A percentile compares a stretch with the other conserved stretches of the same genome.
These are phyloP conservation scores for Passiflora organensis DNA, from an alignment of 345 rosid species.

Conservation along the genomic window DNA sequence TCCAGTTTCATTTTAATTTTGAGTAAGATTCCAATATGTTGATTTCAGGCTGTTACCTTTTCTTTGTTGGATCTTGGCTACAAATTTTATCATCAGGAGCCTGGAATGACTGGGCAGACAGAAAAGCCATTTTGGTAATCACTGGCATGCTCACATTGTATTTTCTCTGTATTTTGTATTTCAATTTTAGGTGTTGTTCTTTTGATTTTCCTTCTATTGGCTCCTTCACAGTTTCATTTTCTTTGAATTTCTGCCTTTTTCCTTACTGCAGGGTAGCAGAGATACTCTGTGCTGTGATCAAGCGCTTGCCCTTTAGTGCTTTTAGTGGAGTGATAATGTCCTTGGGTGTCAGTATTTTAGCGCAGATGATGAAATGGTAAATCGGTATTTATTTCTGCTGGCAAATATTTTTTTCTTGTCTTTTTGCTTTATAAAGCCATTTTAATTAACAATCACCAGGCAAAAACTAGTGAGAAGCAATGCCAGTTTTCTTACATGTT, in stretches of 20 bases:
- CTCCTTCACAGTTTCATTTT: too few species aligned
- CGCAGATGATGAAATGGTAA: slow-evolving; percentile 76
- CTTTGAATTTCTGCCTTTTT: not conserved
- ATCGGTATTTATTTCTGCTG: slow-evolving; percentile 1
- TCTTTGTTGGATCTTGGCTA: slow-evolving; percentile 58
- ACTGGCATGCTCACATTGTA: slow-evolving; percentile 6
- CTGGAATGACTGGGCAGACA: slow-evolving; percentile 34
- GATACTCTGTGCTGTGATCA: slow-evolving; percentile 56
- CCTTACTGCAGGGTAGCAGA: slow-evolving; percentile 63
- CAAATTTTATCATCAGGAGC: slow-evolving; percentile 38
- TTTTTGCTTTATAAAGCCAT: too few species aligned
- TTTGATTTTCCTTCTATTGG: too few species aligned
- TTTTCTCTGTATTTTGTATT: not conserved
- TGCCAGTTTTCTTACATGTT: too few species aligned
- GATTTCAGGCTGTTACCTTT: slow-evolving; percentile 61
- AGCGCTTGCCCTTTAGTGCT: slow-evolving; percentile 51
- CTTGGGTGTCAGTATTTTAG: slow-evolving; percentile 62
- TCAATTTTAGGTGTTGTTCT: too few species aligned
- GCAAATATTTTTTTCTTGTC: not conserved
- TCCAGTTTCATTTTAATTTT: too few species aligned
- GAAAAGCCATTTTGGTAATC: slow-evolving; percentile 65
- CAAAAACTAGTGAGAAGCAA: too few species aligned
- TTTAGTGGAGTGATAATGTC: slow-evolving; percentile 61
- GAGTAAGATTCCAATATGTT: slow-evolving; percentile 2
- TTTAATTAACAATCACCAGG: too few species aligned